phyloP scores from a whole-genome alignment of 2,329 filamentous ascomycete genomes.

The Lachnellula arida region DNA sequence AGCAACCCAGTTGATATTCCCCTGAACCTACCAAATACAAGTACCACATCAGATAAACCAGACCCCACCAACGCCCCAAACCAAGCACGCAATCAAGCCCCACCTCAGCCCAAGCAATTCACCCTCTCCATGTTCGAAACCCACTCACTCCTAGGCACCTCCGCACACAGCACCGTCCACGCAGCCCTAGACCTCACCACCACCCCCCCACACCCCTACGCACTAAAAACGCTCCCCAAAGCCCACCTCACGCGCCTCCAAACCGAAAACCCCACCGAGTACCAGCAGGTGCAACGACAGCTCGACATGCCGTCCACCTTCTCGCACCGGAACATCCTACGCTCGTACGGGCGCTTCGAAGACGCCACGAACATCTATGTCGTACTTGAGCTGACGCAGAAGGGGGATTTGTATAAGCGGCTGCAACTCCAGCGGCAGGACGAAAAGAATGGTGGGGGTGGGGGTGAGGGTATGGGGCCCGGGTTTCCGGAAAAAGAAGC shows the following conservation, averaged over 20 bases:
- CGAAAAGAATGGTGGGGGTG: constrained; percentile 39
- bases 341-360: constrained; percentile 65
- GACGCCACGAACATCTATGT: constrained; percentile 66
- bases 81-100: constrained; percentile 46
- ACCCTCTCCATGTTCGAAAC: constrained; percentile 71
- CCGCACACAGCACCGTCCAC: constrained; percentile 67
- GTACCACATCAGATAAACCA: background rate
- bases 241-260: constrained; percentile 44
- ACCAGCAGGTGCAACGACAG: constrained; percentile 63
- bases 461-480: constrained; percentile 15
- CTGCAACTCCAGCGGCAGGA: constrained; percentile 42
- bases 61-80: constrained; percentile 36
- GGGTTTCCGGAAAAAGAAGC: constrained; percentile 62
- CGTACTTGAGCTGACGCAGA: constrained; percentile 64
- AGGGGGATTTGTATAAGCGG: constrained; percentile 67
- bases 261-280: constrained; percentile 34
- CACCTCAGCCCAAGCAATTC: constrained; percentile 55
- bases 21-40: background rate
- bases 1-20: constrained; percentile 1
- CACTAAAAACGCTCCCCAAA: constrained; percentile 65
- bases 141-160: constrained; percentile 54
- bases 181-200: constrained; percentile 60
- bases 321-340: constrained; percentile 62
- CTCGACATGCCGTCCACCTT: constrained; percentile 69
- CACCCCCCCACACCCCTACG: constrained; percentile 65